A percentile compares a stretch with the other conserved stretches of the same genome.
phyloP scores from a whole-genome alignment of 352 stramenopile species.

The Globisporangium acanthophoron region DNA sequence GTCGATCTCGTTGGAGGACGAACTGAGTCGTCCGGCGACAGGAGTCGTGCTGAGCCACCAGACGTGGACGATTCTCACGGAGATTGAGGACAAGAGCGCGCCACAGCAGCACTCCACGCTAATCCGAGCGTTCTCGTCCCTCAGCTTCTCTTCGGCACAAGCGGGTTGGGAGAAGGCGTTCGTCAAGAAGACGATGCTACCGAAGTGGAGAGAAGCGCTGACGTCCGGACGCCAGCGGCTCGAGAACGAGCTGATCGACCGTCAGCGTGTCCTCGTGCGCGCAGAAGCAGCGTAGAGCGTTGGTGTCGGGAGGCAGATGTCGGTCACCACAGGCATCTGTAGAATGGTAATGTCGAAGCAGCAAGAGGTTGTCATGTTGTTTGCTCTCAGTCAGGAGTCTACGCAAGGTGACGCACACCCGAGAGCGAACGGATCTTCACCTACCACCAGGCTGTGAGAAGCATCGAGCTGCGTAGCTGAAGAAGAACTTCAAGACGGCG shows the following conservation, averaged over 20 bases:
- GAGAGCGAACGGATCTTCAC: too few relatives aligned
- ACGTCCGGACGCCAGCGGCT: neutral
- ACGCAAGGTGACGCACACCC: too few relatives aligned
- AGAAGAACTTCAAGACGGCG: too few relatives aligned
- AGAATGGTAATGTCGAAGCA: too few relatives aligned
- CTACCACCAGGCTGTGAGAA: too few relatives aligned
- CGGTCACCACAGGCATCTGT: too few relatives aligned
- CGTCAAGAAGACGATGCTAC: neutral
- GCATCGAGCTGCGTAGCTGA: too few relatives aligned
- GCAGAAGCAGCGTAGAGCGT: neutral
- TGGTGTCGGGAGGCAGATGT: too few relatives aligned
- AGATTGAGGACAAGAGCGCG: too few relatives aligned
- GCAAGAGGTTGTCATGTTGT: too few relatives aligned
- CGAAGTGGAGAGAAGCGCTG: neutral
- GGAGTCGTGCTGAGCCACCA: neutral
- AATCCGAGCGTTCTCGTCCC: neutral
- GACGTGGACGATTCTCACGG: neutral
- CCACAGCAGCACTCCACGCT: neutral
- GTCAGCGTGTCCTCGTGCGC: neutral
- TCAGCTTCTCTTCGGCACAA: too few relatives aligned
- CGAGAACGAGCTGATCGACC: neutral
- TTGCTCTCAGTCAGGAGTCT: too few relatives aligned
- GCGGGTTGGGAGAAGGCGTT: neutral
- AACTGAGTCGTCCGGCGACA: neutral
- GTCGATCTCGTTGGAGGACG: neutral